phyloP scores from a whole-genome alignment of 495 filamentous ascomycete species.

The Trichoderma reesei region DNA sequence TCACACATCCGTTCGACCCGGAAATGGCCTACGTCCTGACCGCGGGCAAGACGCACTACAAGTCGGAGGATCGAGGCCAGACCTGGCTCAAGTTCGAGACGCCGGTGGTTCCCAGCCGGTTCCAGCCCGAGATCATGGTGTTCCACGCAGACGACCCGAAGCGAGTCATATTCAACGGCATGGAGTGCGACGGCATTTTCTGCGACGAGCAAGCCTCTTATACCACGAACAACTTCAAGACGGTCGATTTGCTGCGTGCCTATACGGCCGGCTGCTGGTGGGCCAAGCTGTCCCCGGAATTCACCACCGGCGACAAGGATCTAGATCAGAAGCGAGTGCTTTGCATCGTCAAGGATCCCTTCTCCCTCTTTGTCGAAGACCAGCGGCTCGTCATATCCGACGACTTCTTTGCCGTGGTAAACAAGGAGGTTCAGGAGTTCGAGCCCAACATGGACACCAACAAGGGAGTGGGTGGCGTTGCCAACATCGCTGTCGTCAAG shows the following conservation, averaged over 20 bases:
- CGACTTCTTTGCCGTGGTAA: slow-evolving; percentile 53
- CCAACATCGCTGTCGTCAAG: slow-evolving; percentile 69
- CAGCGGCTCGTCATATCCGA: slow-evolving; percentile 72
- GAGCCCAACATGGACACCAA: slow-evolving; percentile 69
- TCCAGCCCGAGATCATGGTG: slow-evolving; percentile 41
- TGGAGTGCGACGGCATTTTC: slow-evolving; percentile 50
- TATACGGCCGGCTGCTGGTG: slow-evolving; percentile 68
- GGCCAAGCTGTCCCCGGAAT: slow-evolving; percentile 65
- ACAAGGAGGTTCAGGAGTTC: slow-evolving; percentile 41
- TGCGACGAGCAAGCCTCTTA: slow-evolving; percentile 57
- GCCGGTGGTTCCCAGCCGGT: slow-evolving; percentile 33
- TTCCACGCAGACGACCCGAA: slow-evolving; percentile 77
- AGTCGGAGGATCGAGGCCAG: slow-evolving; percentile 69
- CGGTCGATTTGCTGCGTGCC: slow-evolving; percentile 49
- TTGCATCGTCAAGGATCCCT: slow-evolving; percentile 63
- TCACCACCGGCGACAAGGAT: slow-evolving; percentile 52
- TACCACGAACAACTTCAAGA: slow-evolving; percentile 74
- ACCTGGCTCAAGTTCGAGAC: slow-evolving; percentile 67
- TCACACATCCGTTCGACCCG: slow-evolving; percentile 66
- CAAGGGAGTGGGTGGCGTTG: slow-evolving; percentile 61
- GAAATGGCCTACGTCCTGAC: slow-evolving; percentile 71
- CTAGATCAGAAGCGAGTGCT: slow-evolving; percentile 56
- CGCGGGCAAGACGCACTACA: slow-evolving; percentile 55
- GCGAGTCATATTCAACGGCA: slow-evolving; percentile 72
- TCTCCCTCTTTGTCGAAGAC: slow-evolving; percentile 49